Base-by-base conservation (phyloP, 768 basidiomycete genomes). In the Lyophyllum semitale region DNA sequence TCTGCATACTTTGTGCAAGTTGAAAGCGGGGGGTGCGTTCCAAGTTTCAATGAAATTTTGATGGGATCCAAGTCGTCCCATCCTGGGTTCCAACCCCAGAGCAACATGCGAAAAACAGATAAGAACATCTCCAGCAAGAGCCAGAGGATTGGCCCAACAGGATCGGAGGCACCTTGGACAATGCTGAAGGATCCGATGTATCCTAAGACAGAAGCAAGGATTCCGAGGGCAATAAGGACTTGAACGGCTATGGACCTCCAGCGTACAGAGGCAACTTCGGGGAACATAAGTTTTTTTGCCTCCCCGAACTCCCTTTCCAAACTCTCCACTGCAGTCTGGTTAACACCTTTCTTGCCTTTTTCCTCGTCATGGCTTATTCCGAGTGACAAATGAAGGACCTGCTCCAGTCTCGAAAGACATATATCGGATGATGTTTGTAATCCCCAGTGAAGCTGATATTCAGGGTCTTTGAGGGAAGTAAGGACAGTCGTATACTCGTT, bases 111-210 rank as follows among this genome's bases (percentile, higher is more conserved):
- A 5, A 57, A 4, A n/a, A 59, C 13, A 0, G 62, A 51, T 4
- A 63, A 46, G 11, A 30, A 38, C 11, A 27, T 52, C 50, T 63
- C 62, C 6, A 59, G 15, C n/a, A 38, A n/a, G 12, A 63, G 55
- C 62, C 62, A 63, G 17, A 54, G 33, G 3, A 55, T 22, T 3
- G 61, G 55, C 3, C 49, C 58, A 2, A 18, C 15, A 3, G 42
- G 40, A 18, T 27, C 25, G 13, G 27, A n/a, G 26, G 42, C 43
- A 13, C 44, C 45, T 18, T 54, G 52, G 9, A 59, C 59, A 8
- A 60, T 48, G 29, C 55, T 60, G 48, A 60, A 63, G 44, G 50
- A 63, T n/a, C 59, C 56, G 25, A 63, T 41, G 27, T 63, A 63
- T 26, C 62, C 62, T 18, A 48, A 37, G 15, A 61, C 32, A 0